These are phyloP conservation scores for Byssoonygena ceratinophila DNA, from an alignment of 2,329 filamentous ascomycete species.

Conservation along the genomic window DNA sequence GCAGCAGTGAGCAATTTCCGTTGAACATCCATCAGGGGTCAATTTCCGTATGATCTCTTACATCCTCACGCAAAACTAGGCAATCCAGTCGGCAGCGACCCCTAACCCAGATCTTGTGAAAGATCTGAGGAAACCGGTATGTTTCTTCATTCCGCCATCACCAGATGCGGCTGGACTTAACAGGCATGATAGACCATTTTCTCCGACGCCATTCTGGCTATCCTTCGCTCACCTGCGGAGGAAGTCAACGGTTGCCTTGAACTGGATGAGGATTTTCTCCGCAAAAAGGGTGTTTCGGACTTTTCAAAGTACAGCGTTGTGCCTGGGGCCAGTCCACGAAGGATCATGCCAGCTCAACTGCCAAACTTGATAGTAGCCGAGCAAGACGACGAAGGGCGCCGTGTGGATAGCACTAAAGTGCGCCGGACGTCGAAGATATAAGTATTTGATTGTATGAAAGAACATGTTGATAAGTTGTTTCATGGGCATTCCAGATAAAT, in stretches of 20 bases:
- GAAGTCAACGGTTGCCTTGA: conserved; percentile 61
- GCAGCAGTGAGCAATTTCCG: conserved; percentile 48
- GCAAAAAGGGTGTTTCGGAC: conserved; percentile 53
- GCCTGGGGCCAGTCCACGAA: conserved; percentile 50
- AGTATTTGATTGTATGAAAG: too few species aligned
- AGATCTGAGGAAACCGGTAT: conserved; percentile 54
- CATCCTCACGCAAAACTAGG: conserved; percentile 4
- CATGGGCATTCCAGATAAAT: too few species aligned
- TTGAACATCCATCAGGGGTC: neutral
- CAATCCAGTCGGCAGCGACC: conserved; percentile 13
- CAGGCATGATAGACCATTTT: conserved; percentile 50
- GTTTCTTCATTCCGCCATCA: conserved; percentile 11
- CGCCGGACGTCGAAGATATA: conserved; percentile 4
- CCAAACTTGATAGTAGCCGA: conserved; percentile 63
- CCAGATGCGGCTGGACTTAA: neutral
- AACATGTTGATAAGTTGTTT: too few species aligned
- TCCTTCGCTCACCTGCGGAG: conserved; percentile 50
- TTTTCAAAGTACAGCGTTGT: conserved; percentile 65
- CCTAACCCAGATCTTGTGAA: neutral
- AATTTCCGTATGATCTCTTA: too few species aligned
- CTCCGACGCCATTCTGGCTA: conserved; percentile 65
- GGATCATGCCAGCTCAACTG: conserved; percentile 65
- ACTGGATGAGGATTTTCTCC: conserved; percentile 72
- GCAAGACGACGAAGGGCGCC: conserved; percentile 67
- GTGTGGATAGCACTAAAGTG: conserved; percentile 53